Base-by-base conservation (phyloP, 495 filamentous ascomycete genomes). In the Bacidia gigantensis region DNA sequence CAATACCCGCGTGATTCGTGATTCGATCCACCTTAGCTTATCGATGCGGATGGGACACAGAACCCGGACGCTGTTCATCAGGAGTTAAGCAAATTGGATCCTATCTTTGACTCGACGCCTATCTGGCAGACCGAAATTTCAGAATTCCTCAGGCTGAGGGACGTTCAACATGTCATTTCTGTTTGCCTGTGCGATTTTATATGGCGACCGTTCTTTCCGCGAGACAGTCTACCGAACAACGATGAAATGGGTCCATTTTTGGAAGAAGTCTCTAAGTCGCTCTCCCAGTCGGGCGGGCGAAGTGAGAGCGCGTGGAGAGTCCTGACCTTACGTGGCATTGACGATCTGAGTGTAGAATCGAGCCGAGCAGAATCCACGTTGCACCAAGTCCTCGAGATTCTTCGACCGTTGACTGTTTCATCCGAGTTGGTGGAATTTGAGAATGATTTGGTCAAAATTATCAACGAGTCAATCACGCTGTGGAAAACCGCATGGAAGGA, bases 241-340 rank as follows among this genome's bases (percentile, higher is more conserved):
- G 26, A 54, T 32, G 26, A 12, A 5, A 48, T 51, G 53, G 20
- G 48, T 35, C 25, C 50, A 46, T 51, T 51, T 21, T 46, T 56
- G 18, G 48, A 56, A 51, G 23, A 20, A 17, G 40, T 56, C 11
- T 56, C 53, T 48, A 32, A 44, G 35, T 51, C 48, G 7, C 53
- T 56, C 40, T 51, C 53, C 48, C 20, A 25, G n/a, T 40, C 41
- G 11, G 40, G 48, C 24, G 26, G 48, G 14, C 48, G 41, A 46
- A 56, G 48, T 44, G 53, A 56, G 20, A 56, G 48, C 40, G 48
- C n/a, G 38, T 56, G 48, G 53, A 51, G 53, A 56, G 53, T 56
- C 48, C 24, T 56, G 39, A 56, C 53, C 38, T 40, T 56, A 11
- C 53, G 53, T 14, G 53, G 53, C 11, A 56, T 54, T 49, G 3